phyloP scores from a whole-genome alignment of 2,329 filamentous ascomycete genomes.

The Xylaria sp. region DNA sequence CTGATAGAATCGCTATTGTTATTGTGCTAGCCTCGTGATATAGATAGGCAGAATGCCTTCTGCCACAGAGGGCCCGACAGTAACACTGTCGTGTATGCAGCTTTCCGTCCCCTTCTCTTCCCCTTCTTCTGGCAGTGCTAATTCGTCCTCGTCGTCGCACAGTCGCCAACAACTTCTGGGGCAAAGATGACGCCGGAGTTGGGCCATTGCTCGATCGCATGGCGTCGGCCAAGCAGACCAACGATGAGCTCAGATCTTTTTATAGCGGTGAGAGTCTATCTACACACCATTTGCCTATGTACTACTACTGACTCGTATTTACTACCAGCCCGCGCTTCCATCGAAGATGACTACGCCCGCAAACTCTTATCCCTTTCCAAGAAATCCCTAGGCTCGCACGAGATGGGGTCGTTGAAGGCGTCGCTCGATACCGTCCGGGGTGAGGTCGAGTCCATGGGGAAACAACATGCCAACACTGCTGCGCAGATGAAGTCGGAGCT shows the following conservation, averaged over 20 bases:
- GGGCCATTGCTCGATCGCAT: constrained; percentile 91
- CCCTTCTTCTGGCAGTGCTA: constrained; percentile 32
- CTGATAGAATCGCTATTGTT: constrained; percentile 35
- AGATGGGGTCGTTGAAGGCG: constrained; percentile 81
- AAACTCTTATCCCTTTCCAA: constrained; percentile 87
- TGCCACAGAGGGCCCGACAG: constrained; percentile 41
- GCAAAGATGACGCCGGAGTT: constrained; percentile 97
- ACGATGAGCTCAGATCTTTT: constrained; percentile 91
- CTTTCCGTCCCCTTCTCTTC: neutral
- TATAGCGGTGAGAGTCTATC: constrained; percentile 71
- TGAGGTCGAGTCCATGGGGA: constrained; percentile 93
- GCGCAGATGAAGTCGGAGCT: constrained; percentile 95
- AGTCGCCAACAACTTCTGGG: constrained; percentile 99
- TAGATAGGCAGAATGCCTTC: constrained; percentile 38
- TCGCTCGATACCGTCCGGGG: constrained; percentile 89
- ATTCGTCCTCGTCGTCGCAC: constrained; percentile 8
- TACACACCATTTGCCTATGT: neutral
- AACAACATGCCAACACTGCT: constrained; percentile 90
- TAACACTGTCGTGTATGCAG: constrained; percentile 46
- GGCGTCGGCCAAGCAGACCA: constrained; percentile 92
- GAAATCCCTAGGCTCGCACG: constrained; percentile 88
- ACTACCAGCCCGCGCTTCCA: constrained; percentile 80
- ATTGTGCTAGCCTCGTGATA: too few relatives aligned
- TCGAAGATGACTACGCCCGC: constrained; percentile 95
- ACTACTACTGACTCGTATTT: constrained; percentile 4